phyloP scores from a whole-genome alignment of 1,284 basidiomycete genomes.

The Tylopilus sp. region DNA sequence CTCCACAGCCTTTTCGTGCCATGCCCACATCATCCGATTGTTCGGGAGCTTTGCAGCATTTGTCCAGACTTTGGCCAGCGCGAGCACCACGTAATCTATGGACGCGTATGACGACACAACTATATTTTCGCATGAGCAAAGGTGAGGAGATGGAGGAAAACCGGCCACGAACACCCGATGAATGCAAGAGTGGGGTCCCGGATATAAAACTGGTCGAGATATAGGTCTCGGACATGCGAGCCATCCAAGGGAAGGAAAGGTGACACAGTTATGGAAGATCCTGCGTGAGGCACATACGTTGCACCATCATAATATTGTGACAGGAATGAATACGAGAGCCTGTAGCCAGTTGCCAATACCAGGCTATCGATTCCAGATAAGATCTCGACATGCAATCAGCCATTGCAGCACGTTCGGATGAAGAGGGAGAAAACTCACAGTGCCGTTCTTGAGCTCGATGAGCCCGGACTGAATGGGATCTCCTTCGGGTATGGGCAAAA shows the following conservation, averaged over 20 bases:
- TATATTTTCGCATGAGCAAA: not conserved
- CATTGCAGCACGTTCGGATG: not conserved
- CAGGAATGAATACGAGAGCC: conserved; percentile 17
- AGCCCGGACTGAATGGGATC: conserved; percentile 12
- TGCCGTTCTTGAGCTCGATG: conserved; percentile 15
- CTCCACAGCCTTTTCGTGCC: not conserved
- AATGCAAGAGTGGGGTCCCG: conserved; percentile 20
- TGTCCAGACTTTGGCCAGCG: conserved; percentile 20
- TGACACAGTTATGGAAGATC: not conserved
- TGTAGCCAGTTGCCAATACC: conserved; percentile 11
- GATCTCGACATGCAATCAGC: conserved; percentile 1
- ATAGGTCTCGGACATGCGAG: conserved; percentile 17
- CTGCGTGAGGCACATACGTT: not conserved
- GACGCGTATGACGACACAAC: not conserved
- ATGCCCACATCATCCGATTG: conserved; percentile 1
- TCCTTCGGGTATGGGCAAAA: conserved; percentile 8
- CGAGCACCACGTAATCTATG: conserved; percentile 8
- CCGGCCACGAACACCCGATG: conserved; percentile 4
- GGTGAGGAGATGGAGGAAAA: not conserved
- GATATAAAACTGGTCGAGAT: conserved; percentile 17
- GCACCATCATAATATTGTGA: conserved; percentile 15
- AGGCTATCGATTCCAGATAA: conserved; percentile 13
- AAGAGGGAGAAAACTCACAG: conserved; percentile 1
- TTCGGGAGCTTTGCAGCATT: conserved; percentile 15
- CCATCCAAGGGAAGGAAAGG: conserved; percentile 13